phyloP scores from a whole-genome alignment of 176 grass and related monocot species.

The Bothriochloa decipiens region DNA sequence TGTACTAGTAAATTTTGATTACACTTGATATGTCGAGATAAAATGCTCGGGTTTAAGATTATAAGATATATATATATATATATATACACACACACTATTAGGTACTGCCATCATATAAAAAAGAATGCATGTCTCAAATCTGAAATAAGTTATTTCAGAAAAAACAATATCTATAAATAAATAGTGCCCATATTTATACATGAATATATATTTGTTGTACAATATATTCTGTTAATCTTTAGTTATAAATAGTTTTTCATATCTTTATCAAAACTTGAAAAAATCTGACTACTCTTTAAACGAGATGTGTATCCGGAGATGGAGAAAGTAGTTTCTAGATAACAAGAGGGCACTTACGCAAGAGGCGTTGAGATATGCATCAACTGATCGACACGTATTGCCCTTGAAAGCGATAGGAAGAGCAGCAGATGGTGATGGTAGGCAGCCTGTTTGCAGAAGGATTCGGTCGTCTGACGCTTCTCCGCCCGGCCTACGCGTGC shows the following conservation, averaged over 20 bases:
- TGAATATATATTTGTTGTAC: no score
- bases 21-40: no score
- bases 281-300: background rate
- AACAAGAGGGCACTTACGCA: background rate
- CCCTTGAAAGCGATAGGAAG: background rate
- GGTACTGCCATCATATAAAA: no score
- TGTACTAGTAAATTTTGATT: no score
- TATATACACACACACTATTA: no score
- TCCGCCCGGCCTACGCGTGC: background rate
- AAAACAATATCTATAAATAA: no score
- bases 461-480: background rate
- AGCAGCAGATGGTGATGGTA: background rate
- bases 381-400: background rate
- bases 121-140: no score
- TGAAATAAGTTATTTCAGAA: no score
- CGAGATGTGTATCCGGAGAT: background rate
- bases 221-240: no score
- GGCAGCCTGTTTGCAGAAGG: background rate
- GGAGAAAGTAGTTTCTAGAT: background rate
- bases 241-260: background rate
- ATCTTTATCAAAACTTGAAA: background rate
- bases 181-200: no score
- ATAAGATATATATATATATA: no score
- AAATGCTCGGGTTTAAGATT: no score
- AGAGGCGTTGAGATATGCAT: background rate